Evolutionary conservation across 2,329 filamentous ascomycete species (phyloP).

Genomic region (Fusarium luffae): DNA sequence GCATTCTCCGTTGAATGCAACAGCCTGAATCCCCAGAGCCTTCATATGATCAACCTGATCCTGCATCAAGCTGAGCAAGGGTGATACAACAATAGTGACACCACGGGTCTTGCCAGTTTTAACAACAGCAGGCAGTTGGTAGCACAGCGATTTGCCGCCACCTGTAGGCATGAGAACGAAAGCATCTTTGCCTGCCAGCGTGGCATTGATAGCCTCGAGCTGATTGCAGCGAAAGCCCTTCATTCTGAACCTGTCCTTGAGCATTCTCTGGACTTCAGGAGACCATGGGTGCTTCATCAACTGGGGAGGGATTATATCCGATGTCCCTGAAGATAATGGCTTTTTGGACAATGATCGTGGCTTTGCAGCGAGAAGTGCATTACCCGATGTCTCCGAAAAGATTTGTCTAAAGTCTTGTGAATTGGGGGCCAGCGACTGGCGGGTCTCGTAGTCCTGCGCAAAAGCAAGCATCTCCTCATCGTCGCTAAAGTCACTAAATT

Average conservation of each 20-base stretch:
- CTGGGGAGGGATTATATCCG: slow-evolving; percentile 57
- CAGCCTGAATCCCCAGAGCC: slow-evolving; percentile 79
- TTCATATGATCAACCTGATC: slow-evolving; percentile 91
- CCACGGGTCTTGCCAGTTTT: slow-evolving; percentile 83
- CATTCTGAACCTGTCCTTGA: slow-evolving; percentile 86
- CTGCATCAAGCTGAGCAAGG: slow-evolving; percentile 94
- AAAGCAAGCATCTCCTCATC: slow-evolving; percentile 64
- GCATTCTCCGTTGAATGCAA: slow-evolving; percentile 83
- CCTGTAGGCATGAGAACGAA: slow-evolving; percentile 99
- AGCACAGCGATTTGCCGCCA: slow-evolving; percentile 95
- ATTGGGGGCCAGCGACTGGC: slow-evolving; percentile 47
- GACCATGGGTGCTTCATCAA: slow-evolving; percentile 83
- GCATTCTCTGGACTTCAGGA: slow-evolving; percentile 79
- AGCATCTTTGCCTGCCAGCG: slow-evolving; percentile 84
- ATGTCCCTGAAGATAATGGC: slow-evolving; percentile 39
- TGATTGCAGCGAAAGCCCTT: slow-evolving; percentile 91
- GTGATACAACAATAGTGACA: slow-evolving; percentile 94
- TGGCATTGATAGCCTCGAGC: slow-evolving; percentile 95
- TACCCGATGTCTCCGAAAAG: slow-evolving; percentile 63
- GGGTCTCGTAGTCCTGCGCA: slow-evolving; percentile 61
- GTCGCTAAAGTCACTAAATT: slow-evolving; percentile 62
- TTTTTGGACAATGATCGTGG: slow-evolving; percentile 50
- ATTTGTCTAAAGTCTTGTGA: slow-evolving; percentile 50
- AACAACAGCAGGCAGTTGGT: slow-evolving; percentile 91
- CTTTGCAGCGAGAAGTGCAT: slow-evolving; percentile 50